phyloP scores from a whole-genome alignment of 73 alveolate species.

The Uronychia setigera region DNA sequence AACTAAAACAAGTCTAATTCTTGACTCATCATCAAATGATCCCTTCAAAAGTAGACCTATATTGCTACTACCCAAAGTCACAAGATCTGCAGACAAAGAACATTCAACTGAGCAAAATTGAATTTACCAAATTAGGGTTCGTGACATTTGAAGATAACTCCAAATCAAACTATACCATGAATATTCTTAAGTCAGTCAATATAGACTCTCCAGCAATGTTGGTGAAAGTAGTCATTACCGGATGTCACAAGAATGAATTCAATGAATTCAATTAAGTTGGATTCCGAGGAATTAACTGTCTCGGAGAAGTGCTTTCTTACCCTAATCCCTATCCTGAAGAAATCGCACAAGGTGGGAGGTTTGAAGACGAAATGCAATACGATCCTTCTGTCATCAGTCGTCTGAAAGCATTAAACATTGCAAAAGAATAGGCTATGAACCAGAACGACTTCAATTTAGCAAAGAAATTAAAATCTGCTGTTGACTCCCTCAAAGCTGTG shows the following conservation, averaged over 20 bases:
- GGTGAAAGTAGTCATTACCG: slow-evolving; percentile 72
- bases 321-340: slow-evolving; percentile 53
- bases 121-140: slow-evolving; percentile 80
- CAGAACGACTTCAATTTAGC: slow-evolving; percentile 77
- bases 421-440: slow-evolving; percentile 64
- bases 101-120: slow-evolving; percentile 66
- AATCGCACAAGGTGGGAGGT: slow-evolving; percentile 47
- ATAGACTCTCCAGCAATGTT: slow-evolving; percentile 80
- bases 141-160: slow-evolving; percentile 75
- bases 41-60: slow-evolving; percentile 78
- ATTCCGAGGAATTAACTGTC: slow-evolving; percentile 72
- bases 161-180: slow-evolving; percentile 64
- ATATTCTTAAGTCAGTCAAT: slow-evolving; percentile 75
- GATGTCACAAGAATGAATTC: slow-evolving; percentile 57
- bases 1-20: slow-evolving; percentile 75
- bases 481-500: slow-evolving; percentile 62
- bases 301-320: slow-evolving; percentile 77
- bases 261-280: slow-evolving; percentile 83
- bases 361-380: slow-evolving; percentile 79
- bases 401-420: slow-evolving; percentile 76
- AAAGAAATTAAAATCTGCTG: slow-evolving; percentile 65
- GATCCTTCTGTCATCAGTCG: slow-evolving; percentile 75
- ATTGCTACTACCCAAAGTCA: slow-evolving; percentile 73
- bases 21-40: slow-evolving; percentile 79
- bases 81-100: slow-evolving; percentile 55